Conservation (phyloP, 2,329 filamentous ascomycete species). For the Samsoniella hepiali region DNA sequence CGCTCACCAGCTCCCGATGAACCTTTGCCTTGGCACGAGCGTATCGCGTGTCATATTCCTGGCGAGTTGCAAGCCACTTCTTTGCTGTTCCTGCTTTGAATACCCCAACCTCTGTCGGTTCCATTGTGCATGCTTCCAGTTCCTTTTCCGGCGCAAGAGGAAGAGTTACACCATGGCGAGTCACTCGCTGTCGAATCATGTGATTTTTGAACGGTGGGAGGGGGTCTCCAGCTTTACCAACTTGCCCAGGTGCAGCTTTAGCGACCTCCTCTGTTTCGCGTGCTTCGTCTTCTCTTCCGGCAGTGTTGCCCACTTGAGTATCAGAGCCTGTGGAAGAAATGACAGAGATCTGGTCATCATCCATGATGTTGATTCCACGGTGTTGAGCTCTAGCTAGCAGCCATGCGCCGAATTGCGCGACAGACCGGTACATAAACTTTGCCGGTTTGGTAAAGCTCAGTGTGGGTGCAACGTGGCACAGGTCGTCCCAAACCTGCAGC, state of each 20-base stretch:
- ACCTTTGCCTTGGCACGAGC: conserved; percentile 65
- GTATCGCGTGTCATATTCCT: conserved; percentile 71
- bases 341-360: conserved; percentile 73
- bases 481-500: conserved; percentile 91
- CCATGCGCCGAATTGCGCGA: conserved; percentile 94
- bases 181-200: conserved; percentile 90
- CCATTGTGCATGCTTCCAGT: conserved; percentile 62
- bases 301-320: conserved; percentile 25
- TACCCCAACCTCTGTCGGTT: conserved; percentile 65
- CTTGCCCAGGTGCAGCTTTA: conserved; percentile 31
- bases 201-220: conserved; percentile 75
- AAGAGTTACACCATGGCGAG: conserved; percentile 71
- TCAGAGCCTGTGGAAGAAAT: conserved; percentile 60
- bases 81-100: conserved; percentile 75
- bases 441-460: conserved; percentile 95
- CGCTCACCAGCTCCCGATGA: conserved; percentile 69
- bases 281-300: conserved; percentile 24
- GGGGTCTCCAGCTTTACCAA: conserved; percentile 84
- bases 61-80: conserved; percentile 78
- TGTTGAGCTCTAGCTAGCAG: conserved; percentile 79
- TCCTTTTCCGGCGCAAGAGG: conserved; percentile 62
- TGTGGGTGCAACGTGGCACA: conserved; percentile 89
- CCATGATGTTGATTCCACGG: conserved; percentile 72
- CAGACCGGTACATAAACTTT: conserved; percentile 90
- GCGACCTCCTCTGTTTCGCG: conserved; percentile 18